Evolutionary conservation across 2,329 filamentous ascomycete genomes (phyloP).

Genomic region (Corynespora cassiicola): DNA sequence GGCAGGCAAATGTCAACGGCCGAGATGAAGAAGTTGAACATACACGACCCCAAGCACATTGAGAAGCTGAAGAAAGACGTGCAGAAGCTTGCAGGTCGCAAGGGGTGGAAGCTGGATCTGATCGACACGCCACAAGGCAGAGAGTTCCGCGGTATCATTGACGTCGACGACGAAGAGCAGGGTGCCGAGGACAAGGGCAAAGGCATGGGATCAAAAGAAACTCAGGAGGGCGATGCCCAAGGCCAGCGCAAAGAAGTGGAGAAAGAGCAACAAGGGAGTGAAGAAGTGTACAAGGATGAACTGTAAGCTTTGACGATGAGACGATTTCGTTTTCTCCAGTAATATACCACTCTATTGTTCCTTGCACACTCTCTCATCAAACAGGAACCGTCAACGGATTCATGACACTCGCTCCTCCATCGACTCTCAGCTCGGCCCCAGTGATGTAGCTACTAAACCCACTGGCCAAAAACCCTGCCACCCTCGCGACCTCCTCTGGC

Average conservation of each 20-base stretch:
- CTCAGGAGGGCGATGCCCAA: slow-evolving; percentile 17
- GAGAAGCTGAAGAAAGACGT: slow-evolving; percentile 73
- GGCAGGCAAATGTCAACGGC: slow-evolving; percentile 69
- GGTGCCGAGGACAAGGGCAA: slow-evolving; percentile 41
- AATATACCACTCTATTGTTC: too few species aligned
- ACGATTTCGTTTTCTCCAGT: too few species aligned
- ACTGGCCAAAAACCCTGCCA: slow-evolving; percentile 68
- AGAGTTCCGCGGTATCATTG: slow-evolving; percentile 75
- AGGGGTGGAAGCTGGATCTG: slow-evolving; percentile 81
- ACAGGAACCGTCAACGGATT: slow-evolving; percentile 48
- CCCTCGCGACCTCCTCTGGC: slow-evolving; percentile 65
- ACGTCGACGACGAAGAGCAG: slow-evolving; percentile 60
- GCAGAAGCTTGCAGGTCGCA: slow-evolving; percentile 71
- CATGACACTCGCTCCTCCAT: slow-evolving; percentile 61
- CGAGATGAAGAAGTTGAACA: slow-evolving; percentile 71
- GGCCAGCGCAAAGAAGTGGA: slow-evolving; percentile 21
- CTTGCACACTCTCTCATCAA: too few species aligned
- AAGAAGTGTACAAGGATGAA: slow-evolving; percentile 51
- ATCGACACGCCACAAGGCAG: slow-evolving; percentile 72
- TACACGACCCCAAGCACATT: slow-evolving; percentile 68
- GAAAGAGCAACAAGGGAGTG: slow-evolving; percentile 40
- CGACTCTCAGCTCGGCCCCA: slow-evolving; percentile 67
- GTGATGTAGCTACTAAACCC: slow-evolving; percentile 69
- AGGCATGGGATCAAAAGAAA: slow-evolving; percentile 53
- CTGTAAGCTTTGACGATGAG: slow-evolving; percentile 33